Evolutionary conservation across 805 yeast genomes (phyloP).

Genomic region (Candida ficus): DNA sequence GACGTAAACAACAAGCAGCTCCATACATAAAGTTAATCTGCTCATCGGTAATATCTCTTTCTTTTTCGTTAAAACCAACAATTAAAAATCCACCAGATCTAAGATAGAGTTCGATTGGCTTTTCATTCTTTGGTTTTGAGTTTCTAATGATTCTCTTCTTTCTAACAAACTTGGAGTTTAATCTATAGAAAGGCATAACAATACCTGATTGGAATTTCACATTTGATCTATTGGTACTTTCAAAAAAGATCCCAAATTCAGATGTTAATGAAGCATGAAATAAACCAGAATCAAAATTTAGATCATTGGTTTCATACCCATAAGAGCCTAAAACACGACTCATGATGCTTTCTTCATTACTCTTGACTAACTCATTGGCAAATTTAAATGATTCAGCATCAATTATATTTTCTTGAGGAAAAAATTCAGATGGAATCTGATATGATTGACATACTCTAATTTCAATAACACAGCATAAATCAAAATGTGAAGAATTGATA

Average conservation of each 20-base stretch:
- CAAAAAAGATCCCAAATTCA: conserved; percentile 46
- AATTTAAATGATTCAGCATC: conserved; percentile 39
- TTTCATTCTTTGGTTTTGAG: conserved; percentile 8
- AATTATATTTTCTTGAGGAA: conserved; percentile 40
- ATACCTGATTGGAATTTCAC: conserved; percentile 42
- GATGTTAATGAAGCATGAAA: conserved; percentile 43
- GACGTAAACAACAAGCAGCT: conserved; percentile 43
- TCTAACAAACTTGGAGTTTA: conserved; percentile 39
- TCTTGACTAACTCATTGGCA: conserved; percentile 32
- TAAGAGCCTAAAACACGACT: conserved; percentile 42
- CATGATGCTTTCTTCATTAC: conserved; percentile 36
- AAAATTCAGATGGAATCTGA: conserved; percentile 35
- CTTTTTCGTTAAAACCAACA: conserved; percentile 36
- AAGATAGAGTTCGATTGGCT: conserved; percentile 38
- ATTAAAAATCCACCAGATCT: conserved; percentile 50
- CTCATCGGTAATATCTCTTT: conserved; percentile 28
- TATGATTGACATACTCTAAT: conserved; percentile 44
- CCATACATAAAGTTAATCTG: conserved; percentile 42
- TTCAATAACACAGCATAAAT: conserved; percentile 47
- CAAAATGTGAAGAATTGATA: conserved; percentile 29
- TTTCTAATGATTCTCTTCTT: conserved; percentile 23
- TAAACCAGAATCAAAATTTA: conserved; percentile 30
- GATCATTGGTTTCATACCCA: conserved; percentile 23
- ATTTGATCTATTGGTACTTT: conserved; percentile 22
- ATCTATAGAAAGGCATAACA: conserved; percentile 47